A percentile compares a stretch with the other conserved stretches of the same genome.
phyloP scores from a whole-genome alignment of 768 basidiomycete species.

The Phanerochaete sordida region DNA sequence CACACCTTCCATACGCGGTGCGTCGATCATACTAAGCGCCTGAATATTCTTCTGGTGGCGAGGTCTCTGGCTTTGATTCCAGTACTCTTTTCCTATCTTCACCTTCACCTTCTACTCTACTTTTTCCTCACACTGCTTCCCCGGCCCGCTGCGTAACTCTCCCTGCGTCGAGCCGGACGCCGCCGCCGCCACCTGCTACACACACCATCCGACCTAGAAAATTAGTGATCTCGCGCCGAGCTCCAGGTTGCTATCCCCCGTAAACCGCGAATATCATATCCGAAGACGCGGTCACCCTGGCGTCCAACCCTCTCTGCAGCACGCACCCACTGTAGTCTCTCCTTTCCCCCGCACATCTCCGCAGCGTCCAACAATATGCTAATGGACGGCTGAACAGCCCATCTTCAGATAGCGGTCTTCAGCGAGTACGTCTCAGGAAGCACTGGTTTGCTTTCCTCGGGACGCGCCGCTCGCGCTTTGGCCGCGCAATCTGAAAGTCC shows the following conservation, averaged over 20 bases:
- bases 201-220: not conserved
- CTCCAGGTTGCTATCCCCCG: not conserved
- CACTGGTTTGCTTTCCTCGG: slow-evolving; percentile 41
- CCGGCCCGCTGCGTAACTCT: not conserved
- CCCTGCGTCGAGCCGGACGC: not conserved
- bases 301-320: too few relatives aligned
- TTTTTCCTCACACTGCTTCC: not conserved
- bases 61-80: too few relatives aligned
- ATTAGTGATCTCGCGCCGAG: not conserved
- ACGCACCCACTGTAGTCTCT: too few relatives aligned
- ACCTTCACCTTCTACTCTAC: too few relatives aligned
- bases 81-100: too few relatives aligned
- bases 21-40: too few relatives aligned
- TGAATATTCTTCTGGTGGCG: too few relatives aligned
- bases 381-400: slow-evolving; percentile 47
- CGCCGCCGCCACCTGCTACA: not conserved
- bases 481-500: slow-evolving; percentile 50
- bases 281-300: too few relatives aligned
- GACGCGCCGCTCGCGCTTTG: slow-evolving; percentile 39
- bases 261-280: too few relatives aligned
- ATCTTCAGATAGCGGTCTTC: slow-evolving; percentile 37
- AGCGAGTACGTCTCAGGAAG: slow-evolving; percentile 47
- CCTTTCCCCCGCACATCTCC: not conserved
- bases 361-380: slow-evolving; percentile 11
- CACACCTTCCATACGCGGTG: too few relatives aligned